Conservation (phyloP, 129 eudicot species). For the Saposhnikovia divaricata region DNA sequence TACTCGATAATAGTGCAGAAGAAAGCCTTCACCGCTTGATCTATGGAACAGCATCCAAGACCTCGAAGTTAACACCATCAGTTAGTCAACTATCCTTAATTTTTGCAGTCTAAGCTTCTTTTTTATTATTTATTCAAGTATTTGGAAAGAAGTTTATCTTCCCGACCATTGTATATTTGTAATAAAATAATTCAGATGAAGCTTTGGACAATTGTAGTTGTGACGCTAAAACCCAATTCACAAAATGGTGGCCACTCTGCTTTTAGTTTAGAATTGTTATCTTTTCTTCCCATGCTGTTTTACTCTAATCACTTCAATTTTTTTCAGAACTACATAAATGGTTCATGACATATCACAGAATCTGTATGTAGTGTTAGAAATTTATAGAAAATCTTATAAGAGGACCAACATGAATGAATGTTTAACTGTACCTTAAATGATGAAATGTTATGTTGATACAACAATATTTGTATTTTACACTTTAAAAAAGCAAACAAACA, state of each 20-base stretch:
- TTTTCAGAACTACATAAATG: background rate
- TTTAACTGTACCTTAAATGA: background rate
- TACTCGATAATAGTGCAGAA: conserved; percentile 56
- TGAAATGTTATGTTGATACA: background rate
- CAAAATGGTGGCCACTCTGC: background rate
- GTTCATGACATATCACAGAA: background rate
- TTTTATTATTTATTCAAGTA: background rate
- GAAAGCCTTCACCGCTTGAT: conserved; percentile 57
- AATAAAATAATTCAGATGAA: background rate
- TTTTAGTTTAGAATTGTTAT: background rate
- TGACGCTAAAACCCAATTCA: background rate
- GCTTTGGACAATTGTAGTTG: background rate
- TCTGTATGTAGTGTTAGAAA: background rate
- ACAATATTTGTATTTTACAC: background rate
- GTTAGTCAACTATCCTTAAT: conserved; percentile 33
- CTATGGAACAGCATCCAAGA: conserved; percentile 66
- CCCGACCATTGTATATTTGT: background rate
- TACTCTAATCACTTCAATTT: background rate
- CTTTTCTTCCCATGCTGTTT: background rate
- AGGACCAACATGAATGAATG: background rate
- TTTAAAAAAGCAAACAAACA: background rate
- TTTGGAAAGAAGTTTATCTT: background rate
- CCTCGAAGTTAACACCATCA: conserved; percentile 85
- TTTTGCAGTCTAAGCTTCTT: background rate
- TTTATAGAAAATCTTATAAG: background rate